Base-by-base conservation (phyloP, 208 protist genomes). In the Acanthamoeba lenticulata region DNA sequence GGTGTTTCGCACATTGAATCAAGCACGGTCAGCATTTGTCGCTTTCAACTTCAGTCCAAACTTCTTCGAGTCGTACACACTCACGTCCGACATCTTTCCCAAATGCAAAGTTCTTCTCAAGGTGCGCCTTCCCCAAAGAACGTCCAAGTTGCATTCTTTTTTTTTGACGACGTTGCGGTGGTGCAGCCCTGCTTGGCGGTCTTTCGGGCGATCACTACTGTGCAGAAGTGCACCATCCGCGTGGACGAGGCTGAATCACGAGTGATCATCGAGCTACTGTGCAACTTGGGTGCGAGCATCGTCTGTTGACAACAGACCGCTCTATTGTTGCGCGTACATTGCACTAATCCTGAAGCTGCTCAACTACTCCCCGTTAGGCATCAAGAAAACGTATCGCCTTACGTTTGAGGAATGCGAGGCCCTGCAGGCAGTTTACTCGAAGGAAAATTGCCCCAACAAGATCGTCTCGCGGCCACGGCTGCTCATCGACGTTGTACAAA, bases 371-470 rank as follows among this genome's bases (percentile, higher is more conserved):
- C 11, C n/a, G 1, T 9, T n/a, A 90, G 83, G 83, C 49, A 90
- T 90, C 44, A 90, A 90, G 49, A 90, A 90, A 32, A 90, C 42
- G 13, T 90, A 47, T n/a, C 27, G 38, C 45, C 49, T 90, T 15
- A 67, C 83, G 4, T 90, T 67, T n/a, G 83, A 90, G 29, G 83
- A 90, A 24, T 45, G 83, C 49, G 83, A 90, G 38, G 52, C 47
- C 1, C 44, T 90, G 4, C 83, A 90, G 36, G 83, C 83, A 13
- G 83, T 90, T 15, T 90, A 90, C 38, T 90, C 83, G 49, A 90
- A 90, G 24, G 83, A 90, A 2, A 90, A 90, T n/a, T 90, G 47
- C 32, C 83, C 83, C 83, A 90, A 90, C 29, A 90, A 90, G 52
- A 90, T 90, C 42, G 19, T 19, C 7, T 57, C 49, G 47, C 27